Evolutionary conservation across 306 rosid genomes (phyloP), one percentile per base, ranked within the genome.

Genomic region (Phaseolus lunatus): DNA sequence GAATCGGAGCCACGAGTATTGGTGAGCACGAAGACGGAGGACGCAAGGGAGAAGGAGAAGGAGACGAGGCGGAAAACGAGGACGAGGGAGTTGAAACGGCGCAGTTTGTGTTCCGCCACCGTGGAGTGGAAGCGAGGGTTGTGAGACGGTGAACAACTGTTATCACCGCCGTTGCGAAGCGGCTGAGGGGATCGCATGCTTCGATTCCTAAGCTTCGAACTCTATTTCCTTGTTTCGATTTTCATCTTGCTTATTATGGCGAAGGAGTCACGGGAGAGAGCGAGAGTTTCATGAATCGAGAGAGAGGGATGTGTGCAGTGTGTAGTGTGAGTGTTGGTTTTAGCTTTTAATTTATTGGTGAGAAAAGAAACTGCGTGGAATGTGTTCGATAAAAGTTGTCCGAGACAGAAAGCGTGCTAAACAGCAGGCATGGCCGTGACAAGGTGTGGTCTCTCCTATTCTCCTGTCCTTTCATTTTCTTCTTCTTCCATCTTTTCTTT

Each of bases 11-110:
- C 86, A 14, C 81, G 96, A 45, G 90, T 71, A 84, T 88, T 82
- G 76, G 99, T 85, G 88, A 95, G 89, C 97, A 95, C 87, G 93
- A 95, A 95, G 57, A 90, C 72, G 75, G 89, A 86, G 72, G 99
- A 78, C 26, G 96, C 87, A 7, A 92, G 84, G 66, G 97, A 89
- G 87, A 89, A 95, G 73, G 90, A 89, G 86, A 95, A 92, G 77
- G 97, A 79, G 82, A 82, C 70, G 64, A 90, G 79, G 24, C 99
- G 97, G 81, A 95, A 92, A 35, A 88, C 77, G 84, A 95, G 89
- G 75, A 90, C 81, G 73, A 95, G 92, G 15, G 73, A 86, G 78
- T 92, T 95, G 89, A 95, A 88, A 52, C 97, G 97, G 23, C 92
- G 90, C 20, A 92, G 97, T 81, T 95, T 95, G 71, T 87, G 97